These are phyloP conservation scores for Oehlia diaphana DNA, from an alignment of 192 early-diverging fungal genomes.

Conservation along the genomic window DNA sequence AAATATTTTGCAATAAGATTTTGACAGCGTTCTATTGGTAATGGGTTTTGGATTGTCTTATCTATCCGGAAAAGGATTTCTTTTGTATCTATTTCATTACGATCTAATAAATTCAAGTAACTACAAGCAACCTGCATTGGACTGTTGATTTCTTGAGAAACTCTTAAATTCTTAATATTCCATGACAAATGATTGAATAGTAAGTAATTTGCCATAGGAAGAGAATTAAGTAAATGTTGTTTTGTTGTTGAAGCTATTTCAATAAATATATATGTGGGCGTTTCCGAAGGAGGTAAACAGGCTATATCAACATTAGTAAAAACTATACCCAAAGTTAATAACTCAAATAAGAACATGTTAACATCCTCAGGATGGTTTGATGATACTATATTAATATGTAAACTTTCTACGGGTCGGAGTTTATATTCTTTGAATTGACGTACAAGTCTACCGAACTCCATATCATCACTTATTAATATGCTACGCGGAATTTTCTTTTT, in stretches of 20 bases:
- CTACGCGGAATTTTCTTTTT: background rate
- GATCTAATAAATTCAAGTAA: slow-evolving; percentile 18
- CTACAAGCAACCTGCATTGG: slow-evolving; percentile 21
- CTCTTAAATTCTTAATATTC: slow-evolving; percentile 19
- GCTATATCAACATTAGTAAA: background rate
- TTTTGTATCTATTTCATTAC: background rate
- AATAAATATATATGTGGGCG: slow-evolving; percentile 7
- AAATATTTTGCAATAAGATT: slow-evolving; percentile 24
- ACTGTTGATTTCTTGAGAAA: slow-evolving; percentile 13
- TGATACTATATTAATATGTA: background rate
- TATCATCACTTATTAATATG: slow-evolving; percentile 20
- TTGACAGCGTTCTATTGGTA: slow-evolving; percentile 1
- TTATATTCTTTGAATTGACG: slow-evolving; percentile 17
- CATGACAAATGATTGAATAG: background rate
- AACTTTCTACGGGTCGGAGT: background rate
- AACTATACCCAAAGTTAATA: background rate
- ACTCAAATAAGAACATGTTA: slow-evolving; percentile 3
- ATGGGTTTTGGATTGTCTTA: background rate
- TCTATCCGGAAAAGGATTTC: slow-evolving; percentile 1
- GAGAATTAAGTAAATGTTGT: slow-evolving; percentile 22
- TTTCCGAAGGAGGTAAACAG: background rate
- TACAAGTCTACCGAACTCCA: slow-evolving; percentile 5
- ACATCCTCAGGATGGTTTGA: background rate
- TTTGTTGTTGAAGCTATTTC: slow-evolving; percentile 27
- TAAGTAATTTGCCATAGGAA: slow-evolving; percentile 8